These are phyloP conservation scores for Penicillium samsonianum DNA, from an alignment of 495 filamentous ascomycete species.

Conservation along the genomic window DNA sequence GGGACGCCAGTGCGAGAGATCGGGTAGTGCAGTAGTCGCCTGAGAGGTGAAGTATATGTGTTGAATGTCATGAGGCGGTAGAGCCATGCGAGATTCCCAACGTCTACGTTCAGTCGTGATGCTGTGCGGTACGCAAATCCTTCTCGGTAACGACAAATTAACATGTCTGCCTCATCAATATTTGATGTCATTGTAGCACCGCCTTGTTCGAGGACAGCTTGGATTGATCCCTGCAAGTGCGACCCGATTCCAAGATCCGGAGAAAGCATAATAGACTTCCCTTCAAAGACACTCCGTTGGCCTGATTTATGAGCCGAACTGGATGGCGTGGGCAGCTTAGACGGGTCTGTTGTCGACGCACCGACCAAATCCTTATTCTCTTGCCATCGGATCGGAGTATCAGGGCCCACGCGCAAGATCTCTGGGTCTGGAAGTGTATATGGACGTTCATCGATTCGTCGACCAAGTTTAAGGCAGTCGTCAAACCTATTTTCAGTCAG, in stretches of 20 bases:
- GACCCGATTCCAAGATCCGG: conserved; percentile 69
- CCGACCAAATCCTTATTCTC: conserved; percentile 67
- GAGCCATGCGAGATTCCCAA: conserved; percentile 92
- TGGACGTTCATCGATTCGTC: conserved; percentile 81
- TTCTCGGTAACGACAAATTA: conserved; percentile 85
- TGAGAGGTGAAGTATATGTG: conserved; percentile 79
- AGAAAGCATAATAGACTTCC: conserved; percentile 57
- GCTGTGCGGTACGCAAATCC: conserved; percentile 76
- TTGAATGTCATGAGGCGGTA: conserved; percentile 88
- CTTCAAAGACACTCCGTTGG: conserved; percentile 55
- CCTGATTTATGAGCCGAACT: conserved; percentile 35
- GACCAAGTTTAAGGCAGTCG: conserved; percentile 89
- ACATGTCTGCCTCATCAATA: conserved; percentile 73
- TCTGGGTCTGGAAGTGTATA: conserved; percentile 88
- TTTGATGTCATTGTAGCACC: conserved; percentile 67
- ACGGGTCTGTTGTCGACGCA: conserved; percentile 67
- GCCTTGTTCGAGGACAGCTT: conserved; percentile 64
- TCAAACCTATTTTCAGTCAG: conserved; percentile 70
- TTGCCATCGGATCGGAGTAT: conserved; percentile 55
- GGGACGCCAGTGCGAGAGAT: conserved; percentile 71
- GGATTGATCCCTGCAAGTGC: conserved; percentile 65
- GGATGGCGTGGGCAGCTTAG: conserved; percentile 47
- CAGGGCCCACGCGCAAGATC: conserved; percentile 58
- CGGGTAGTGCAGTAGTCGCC: conserved; percentile 86
- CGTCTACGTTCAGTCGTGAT: conserved; percentile 70